A percentile compares a stretch with the other conserved stretches of the same genome.
Evolutionary conservation across 2,329 filamentous ascomycete genomes (phyloP).

Genomic region (Hypoxylon rubiginosum): DNA sequence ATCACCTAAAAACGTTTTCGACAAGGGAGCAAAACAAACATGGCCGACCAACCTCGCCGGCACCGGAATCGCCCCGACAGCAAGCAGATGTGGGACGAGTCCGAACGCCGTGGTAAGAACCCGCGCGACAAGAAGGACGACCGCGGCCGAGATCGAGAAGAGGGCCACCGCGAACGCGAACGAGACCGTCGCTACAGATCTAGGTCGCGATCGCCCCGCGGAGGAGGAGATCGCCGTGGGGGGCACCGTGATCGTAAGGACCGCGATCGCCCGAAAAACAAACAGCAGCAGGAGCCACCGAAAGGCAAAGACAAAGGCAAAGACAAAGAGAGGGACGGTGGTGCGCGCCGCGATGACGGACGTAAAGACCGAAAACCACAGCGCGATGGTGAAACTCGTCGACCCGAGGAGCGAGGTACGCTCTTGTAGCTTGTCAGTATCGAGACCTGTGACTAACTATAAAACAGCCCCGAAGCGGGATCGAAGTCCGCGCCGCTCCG

Average conservation of each 20-base stretch:
- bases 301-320: slow-evolving; percentile 38
- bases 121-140: slow-evolving; percentile 49
- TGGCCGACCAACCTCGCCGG: slow-evolving; percentile 66
- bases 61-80: slow-evolving; percentile 63
- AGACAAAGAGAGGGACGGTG: slow-evolving; percentile 21
- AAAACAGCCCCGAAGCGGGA: slow-evolving; percentile 39
- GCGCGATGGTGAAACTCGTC: slow-evolving; percentile 34
- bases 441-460: slow-evolving; percentile 17
- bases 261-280: slow-evolving; percentile 55
- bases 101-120: slow-evolving; percentile 55
- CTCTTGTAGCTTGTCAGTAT: background rate
- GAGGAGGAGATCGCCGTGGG: slow-evolving; percentile 47
- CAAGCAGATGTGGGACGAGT: slow-evolving; percentile 72
- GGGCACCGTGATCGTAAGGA: slow-evolving; percentile 56
- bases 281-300: slow-evolving; percentile 40
- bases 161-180: slow-evolving; percentile 49
- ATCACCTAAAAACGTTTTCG: background rate
- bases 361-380: slow-evolving; percentile 38
- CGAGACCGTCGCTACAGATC: slow-evolving; percentile 42
- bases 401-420: slow-evolving; percentile 40
- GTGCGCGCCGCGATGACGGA: slow-evolving; percentile 42
- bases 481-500: slow-evolving; percentile 42
- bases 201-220: slow-evolving; percentile 44
- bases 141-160: slow-evolving; percentile 50
- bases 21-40: slow-evolving; percentile 50